Base-by-base conservation (phyloP, 352 stramenopile species). In the Globisporangium takayamanum region DNA sequence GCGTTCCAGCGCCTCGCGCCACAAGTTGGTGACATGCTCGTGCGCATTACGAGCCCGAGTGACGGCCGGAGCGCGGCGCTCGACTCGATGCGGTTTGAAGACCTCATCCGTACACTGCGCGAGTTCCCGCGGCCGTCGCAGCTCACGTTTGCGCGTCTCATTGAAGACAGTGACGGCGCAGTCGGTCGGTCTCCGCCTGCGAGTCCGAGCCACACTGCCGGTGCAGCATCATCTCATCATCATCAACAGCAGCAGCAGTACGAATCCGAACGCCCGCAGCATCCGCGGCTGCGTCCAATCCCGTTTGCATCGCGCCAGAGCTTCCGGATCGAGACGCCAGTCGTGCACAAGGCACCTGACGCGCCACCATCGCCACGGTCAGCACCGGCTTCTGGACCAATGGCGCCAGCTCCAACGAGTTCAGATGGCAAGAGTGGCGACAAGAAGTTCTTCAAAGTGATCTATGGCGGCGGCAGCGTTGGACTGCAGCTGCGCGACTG, bases 81-180 rank as follows among this genome's bases (percentile, higher is more conserved):
- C 14, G 79, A 89, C 50, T 59, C 72, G 5, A 69, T 87, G 68
- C 79, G 74, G n/a, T 92, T 89, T 41, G 76, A 92, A n/a, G 66
- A 84, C 30, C 70, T 81, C 37, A 83, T 92, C 53, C 48, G 69
- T 22, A 76, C 67, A 1, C 63, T 92, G 41, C 67, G 74, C 15
- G 63, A 66, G 44, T 80, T 88, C 26, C 73, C 74, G 1, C 70
- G 77, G 4, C 81, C 81, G 3, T 83, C 72, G 51, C 73, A 77
- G 37, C 74, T 92, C 26, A 80, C 69, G 15, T 92, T 92, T 49
- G 77, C 66, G 36, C 72, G 76, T 22, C 58, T 87, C 5, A 55
- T 74, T 8, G 69, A 76, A 28, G 76, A 80, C 22, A 36, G 46
- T 16, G 54, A 67, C 33, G 46, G 26, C 22, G 33, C n/a, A 10